Evolutionary conservation across 2,329 filamentous ascomycete genomes (phyloP).

Genomic region (Aphanocladium album): DNA sequence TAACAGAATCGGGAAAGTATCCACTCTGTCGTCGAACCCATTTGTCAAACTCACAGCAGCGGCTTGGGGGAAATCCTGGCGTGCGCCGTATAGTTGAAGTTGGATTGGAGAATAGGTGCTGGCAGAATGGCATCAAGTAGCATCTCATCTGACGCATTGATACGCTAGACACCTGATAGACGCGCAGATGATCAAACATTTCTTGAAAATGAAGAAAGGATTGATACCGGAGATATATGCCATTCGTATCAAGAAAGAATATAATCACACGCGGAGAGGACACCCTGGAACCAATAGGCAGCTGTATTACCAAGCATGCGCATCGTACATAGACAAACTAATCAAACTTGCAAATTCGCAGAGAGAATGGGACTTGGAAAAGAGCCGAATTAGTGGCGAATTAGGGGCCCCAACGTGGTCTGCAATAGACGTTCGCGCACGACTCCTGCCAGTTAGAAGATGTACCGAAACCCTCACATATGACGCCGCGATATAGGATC

Average conservation of each 20-base stretch:
- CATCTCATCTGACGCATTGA: constrained; percentile 88
- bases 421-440: constrained; percentile 48
- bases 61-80: constrained; percentile 53
- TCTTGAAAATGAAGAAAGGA: constrained; percentile 53
- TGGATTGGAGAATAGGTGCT: constrained; percentile 68
- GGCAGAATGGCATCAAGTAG: constrained; percentile 48
- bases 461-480: constrained; percentile 58
- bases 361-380: constrained; percentile 68
- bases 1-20: constrained; percentile 68
- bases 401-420: constrained; percentile 67
- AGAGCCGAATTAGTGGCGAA: constrained; percentile 58
- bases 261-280: constrained; percentile 54
- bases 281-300: constrained; percentile 70
- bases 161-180: constrained; percentile 81
- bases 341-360: constrained; percentile 27
- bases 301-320: constrained; percentile 56
- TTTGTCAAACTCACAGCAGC: constrained; percentile 71
- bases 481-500: background rate
- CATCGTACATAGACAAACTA: background rate
- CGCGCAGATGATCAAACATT: constrained; percentile 61
- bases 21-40: constrained; percentile 83
- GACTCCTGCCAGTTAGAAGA: constrained; percentile 67
- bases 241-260: constrained; percentile 61
- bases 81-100: constrained; percentile 61
- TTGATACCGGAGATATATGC: constrained; percentile 26